Conservation (phyloP, 371 early-diverging fungal species). For the Cladochytrium tenue region DNA sequence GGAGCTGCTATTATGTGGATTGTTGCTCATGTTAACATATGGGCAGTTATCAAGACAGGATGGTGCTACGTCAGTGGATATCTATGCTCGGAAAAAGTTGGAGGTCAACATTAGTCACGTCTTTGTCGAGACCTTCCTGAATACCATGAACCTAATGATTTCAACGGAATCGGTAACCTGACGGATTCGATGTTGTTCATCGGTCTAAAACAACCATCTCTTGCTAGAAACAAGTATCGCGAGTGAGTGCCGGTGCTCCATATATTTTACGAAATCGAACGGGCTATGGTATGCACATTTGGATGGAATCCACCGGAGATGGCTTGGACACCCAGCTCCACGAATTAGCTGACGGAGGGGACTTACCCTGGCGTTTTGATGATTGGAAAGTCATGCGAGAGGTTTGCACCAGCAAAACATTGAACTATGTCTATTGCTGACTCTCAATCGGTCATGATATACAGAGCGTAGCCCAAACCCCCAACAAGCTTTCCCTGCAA, state of each 20-base stretch:
- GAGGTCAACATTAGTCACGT: conserved; percentile 87
- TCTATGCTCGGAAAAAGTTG: conserved; percentile 75
- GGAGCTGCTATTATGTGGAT: conserved; percentile 37
- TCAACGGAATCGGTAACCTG: conserved; percentile 20
- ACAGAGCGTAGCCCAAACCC: conserved; percentile 28
- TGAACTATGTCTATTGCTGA: too few relatives aligned
- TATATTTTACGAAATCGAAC: conserved; percentile 86
- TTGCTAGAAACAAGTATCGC: conserved; percentile 8
- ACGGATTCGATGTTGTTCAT: not conserved
- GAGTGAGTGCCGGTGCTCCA: conserved; percentile 59
- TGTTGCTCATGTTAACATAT: conserved; percentile 1
- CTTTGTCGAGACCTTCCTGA: conserved; percentile 79
- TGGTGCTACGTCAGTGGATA: conserved; percentile 50
- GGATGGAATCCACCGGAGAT: conserved; percentile 69
- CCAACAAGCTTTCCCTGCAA: conserved; percentile 80
- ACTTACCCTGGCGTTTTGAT: conserved; percentile 91
- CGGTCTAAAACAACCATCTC: not conserved
- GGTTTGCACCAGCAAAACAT: conserved; percentile 30
- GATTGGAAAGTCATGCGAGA: conserved; percentile 93
- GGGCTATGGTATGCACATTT: conserved; percentile 84
- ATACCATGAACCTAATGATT: conserved; percentile 62
- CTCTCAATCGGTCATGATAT: too few relatives aligned
- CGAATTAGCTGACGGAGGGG: conserved; percentile 69
- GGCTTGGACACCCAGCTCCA: conserved; percentile 65
- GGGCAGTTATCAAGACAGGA: conserved; percentile 24